phyloP scores from a whole-genome alignment of 805 yeast genomes.

The Ogataea glucozyma region DNA sequence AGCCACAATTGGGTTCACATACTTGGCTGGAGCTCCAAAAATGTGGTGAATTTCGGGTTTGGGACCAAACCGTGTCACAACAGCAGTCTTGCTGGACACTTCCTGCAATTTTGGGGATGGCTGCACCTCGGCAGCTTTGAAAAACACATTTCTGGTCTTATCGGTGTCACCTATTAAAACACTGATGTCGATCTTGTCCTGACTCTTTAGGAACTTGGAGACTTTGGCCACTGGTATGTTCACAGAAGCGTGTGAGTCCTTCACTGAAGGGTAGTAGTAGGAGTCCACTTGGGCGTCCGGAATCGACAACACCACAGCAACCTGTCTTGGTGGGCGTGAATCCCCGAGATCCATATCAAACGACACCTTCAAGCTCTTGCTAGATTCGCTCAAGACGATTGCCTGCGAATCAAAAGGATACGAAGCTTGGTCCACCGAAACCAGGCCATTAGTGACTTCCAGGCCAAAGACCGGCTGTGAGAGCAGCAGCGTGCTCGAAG shows the following conservation, averaged over 20 bases:
- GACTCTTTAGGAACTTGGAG: slow-evolving; percentile 25
- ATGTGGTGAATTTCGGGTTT: slow-evolving; percentile 63
- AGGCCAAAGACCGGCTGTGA: background rate
- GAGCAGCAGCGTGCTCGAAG: background rate
- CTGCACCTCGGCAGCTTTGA: slow-evolving; percentile 22
- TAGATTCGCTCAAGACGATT: slow-evolving; percentile 11
- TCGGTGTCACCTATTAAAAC: slow-evolving; percentile 33
- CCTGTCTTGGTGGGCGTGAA: slow-evolving; percentile 28
- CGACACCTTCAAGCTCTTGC: slow-evolving; percentile 13
- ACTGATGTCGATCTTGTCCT: slow-evolving; percentile 23
- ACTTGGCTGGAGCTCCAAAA: slow-evolving; percentile 55
- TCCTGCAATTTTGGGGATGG: slow-evolving; percentile 19
- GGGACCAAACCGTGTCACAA: slow-evolving; percentile 44
- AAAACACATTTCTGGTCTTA: slow-evolving; percentile 15
- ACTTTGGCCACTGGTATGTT: slow-evolving; percentile 23
- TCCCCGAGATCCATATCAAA: slow-evolving; percentile 21
- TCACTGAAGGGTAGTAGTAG: slow-evolving; percentile 26
- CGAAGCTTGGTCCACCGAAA: slow-evolving; percentile 13
- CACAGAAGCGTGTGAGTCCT: slow-evolving; percentile 16
- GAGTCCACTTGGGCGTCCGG: slow-evolving; percentile 18
- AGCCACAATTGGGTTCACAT: slow-evolving; percentile 54
- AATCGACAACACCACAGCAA: slow-evolving; percentile 25
- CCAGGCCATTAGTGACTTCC: slow-evolving; percentile 8
- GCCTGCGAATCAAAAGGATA: slow-evolving; percentile 5
- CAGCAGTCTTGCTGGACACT: slow-evolving; percentile 8